A percentile compares a stretch with the other conserved stretches of the same genome.
phyloP scores from a whole-genome alignment of 23 red algal species.

The Cyanidium caldarium region DNA sequence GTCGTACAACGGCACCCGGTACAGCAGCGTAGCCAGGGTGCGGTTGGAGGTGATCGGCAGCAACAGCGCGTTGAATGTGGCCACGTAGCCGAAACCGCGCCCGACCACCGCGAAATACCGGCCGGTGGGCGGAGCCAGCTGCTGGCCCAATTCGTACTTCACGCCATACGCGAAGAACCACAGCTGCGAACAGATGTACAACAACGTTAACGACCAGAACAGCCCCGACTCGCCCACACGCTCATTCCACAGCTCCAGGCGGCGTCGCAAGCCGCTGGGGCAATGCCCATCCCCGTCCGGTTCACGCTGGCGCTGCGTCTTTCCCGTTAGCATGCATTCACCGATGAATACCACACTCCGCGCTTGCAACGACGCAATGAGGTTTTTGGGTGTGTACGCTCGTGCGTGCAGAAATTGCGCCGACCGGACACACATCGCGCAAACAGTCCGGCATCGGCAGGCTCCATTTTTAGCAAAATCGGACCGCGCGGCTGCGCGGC shows the following conservation, averaged over 20 bases:
- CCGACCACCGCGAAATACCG: neutral
- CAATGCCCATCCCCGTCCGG: no score
- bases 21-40: neutral
- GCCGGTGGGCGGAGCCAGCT: neutral
- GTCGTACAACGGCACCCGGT: neutral
- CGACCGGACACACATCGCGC: no score
- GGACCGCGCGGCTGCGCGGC: no score
- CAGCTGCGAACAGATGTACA: neutral
- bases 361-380: no score
- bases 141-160: neutral
- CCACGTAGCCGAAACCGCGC: neutral
- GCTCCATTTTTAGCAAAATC: no score
- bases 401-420: no score
- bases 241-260: neutral
- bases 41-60: neutral
- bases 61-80: neutral
- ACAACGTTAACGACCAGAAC: neutral
- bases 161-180: conserved; percentile 7
- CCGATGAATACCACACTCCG: no score
- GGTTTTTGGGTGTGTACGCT: no score
- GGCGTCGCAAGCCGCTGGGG: neutral
- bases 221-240: neutral
- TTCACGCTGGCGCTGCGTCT: no score
- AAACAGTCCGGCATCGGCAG: no score
- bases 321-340: no score